phyloP scores from a whole-genome alignment of 1,284 basidiomycete genomes.

The Cryptococcus depauperatus region DNA sequence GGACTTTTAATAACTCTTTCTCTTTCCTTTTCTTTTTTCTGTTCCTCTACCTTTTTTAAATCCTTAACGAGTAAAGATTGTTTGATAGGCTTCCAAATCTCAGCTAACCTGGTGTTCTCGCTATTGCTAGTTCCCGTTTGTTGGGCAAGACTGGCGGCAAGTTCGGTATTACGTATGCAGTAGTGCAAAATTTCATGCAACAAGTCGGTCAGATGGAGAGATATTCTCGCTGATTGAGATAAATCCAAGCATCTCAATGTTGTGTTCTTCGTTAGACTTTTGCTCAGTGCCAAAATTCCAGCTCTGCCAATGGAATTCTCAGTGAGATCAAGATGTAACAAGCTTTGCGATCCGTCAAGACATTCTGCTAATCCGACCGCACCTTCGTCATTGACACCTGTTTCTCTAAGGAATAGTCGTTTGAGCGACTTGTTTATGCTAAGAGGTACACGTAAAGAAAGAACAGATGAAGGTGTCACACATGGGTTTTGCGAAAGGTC shows the following conservation, averaged over 20 bases:
- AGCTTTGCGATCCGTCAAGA: conserved; percentile 75
- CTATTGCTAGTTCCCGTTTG: background rate
- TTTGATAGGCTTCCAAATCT: background rate
- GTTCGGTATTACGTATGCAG: background rate
- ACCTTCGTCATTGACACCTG: conserved; percentile 69
- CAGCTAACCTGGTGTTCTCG: background rate
- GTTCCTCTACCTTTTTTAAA: conserved; percentile 18
- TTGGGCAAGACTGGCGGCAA: background rate
- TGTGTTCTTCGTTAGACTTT: conserved; percentile 71
- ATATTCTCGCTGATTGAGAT: background rate
- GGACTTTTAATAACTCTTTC: conserved; percentile 29
- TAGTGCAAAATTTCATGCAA: background rate
- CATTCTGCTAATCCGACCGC: conserved; percentile 95
- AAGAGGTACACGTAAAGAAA: conserved; percentile 81
- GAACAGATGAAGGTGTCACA: conserved; percentile 68
- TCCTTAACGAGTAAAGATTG: background rate
- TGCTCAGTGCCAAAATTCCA: conserved; percentile 82
- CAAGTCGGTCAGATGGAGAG: conserved; percentile 10
- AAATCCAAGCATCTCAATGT: conserved; percentile 86
- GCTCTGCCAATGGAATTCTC: conserved; percentile 73
- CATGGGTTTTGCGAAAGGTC: conserved; percentile 92
- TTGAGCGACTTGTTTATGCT: conserved; percentile 88
- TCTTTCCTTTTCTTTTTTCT: conserved; percentile 35
- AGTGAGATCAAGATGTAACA: conserved; percentile 83
- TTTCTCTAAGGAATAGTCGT: conserved; percentile 81